Evolutionary conservation across 805 yeast genomes (phyloP), one percentile per base, ranked within the genome.

Genomic region (Candida montana): DNA sequence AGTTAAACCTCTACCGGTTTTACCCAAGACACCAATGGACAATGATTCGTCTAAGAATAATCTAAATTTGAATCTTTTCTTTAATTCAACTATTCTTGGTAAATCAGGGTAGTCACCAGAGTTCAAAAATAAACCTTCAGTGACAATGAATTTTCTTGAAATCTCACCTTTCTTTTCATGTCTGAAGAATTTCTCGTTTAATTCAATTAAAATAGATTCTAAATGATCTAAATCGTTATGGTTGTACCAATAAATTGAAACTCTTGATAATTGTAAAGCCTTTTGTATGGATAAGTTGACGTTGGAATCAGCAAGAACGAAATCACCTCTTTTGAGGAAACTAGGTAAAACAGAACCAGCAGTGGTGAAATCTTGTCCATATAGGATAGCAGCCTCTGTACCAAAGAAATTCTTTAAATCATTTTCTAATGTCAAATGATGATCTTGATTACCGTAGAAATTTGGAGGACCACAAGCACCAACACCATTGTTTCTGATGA

Each of bases 391-490:
- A 42, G 74, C 74, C 49, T 86, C 95, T 3, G 87, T 75, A 20
- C 83, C 88, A 50, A 91, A 77, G 57, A 79, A 91, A 26, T 68
- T 60, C 11, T 96, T 79, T 45, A 93, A 64, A 47, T 79, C 83
- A 53, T 78, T 79, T 60, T 89, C 95, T 42, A 86, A 70, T 53
- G 82, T 73, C 41, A 79, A 81, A 58, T 93, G 99, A 33, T 81
- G 88, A 58, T 89, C 96, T 63, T 89, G 96, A 46, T 89, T 84
- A 47, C 99, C 99, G 62, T 90, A 93, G 56, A 93, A 93, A 42
- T 95, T 95, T 33, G 97, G 95, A 5, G 99, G 98, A 31, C 98
- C 96, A 69, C 99, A 93, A 1, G 97, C 91, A 49, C 99, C 99
- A 39, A 93, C 97, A 59, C 99, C 99, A 45, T 83, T 79, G 44